Base-by-base conservation (phyloP, 1,139 yeast genomes). In the Hansenula anomala region DNA sequence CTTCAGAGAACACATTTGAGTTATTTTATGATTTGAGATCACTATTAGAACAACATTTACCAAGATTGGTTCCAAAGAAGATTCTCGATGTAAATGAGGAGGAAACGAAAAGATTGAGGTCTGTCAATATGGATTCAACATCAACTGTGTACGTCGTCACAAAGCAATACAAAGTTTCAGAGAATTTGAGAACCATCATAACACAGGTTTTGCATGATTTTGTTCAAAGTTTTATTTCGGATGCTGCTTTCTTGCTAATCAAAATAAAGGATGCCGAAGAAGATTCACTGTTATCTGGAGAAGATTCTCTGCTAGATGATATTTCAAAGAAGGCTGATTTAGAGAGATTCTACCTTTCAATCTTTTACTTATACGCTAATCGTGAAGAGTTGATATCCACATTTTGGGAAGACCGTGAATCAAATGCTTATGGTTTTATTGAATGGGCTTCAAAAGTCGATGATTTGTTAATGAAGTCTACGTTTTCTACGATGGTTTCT, bases 371-470 rank as follows among this genome's bases (percentile, higher is more conserved):
- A 6, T 89, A 82, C 56, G 66, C 72, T 31, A 71, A 74, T 25
- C 70, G 95, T 44, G 75, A 81, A 1, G 72, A 73, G 4, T 64
- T 80, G 14, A 74, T 87, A 20, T 53, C 68, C 1, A 61, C 66
- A n/a, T 84, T 87, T 49, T 89, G 96, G 96, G 63, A 67, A 3
- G 87, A 84, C 43, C 73, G 80, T 16, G 80, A 75, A 36, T 71
- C 83, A 4, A 67, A 73, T 36, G 61, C 79, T 2, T 72, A 78
- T 51, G 97, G 96, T 0, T 90, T 92, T 51, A 67, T 90, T 36
- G 75, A 75, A 33, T 90, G 97, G 97, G 95, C 95, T 0, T 72
- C 94, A 5, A 78, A 80, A 41, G 84, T 90, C 52, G 88, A 84
- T 45, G 86, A 92, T 13, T 82, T 94, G 7, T 67, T 89, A 39